Evolutionary conservation across 1,284 basidiomycete species (phyloP).

Genomic region (Ustilago hordei): DNA sequence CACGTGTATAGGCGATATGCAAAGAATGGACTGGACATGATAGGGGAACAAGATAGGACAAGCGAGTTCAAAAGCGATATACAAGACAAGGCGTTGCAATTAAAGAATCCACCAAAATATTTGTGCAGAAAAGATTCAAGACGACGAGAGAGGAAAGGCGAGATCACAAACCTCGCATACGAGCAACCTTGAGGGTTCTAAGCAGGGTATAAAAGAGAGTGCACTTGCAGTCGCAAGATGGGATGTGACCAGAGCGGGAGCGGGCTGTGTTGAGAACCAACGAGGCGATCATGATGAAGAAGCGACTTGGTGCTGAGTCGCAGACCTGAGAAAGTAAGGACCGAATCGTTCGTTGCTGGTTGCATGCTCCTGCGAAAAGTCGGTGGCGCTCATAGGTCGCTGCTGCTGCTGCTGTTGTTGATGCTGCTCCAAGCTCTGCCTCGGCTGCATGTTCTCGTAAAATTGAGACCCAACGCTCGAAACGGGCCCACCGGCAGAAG

Average conservation of each 20-base stretch:
- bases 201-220: not conserved
- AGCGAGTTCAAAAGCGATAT: not conserved
- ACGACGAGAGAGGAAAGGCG: not conserved
- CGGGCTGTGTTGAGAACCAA: not conserved
- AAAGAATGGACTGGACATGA: not conserved
- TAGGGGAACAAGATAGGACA: not conserved
- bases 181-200: not conserved
- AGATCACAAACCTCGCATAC: not conserved
- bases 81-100: not conserved
- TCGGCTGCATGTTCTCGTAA: constrained; percentile 29
- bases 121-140: not conserved
- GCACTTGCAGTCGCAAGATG: not conserved
- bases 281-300: constrained; percentile 4
- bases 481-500: constrained; percentile 9
- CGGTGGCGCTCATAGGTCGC: not conserved
- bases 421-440: not conserved
- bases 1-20: constrained; percentile 1
- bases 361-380: constrained; percentile 15
- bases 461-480: constrained; percentile 22
- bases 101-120: not conserved
- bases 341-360: constrained; percentile 15
- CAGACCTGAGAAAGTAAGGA: constrained; percentile 16
- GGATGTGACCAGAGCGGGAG: not conserved
- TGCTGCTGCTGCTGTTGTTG: constrained; percentile 12
- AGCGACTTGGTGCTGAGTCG: constrained; percentile 18